These are phyloP conservation scores for Centrapalus pauciflorus DNA, from an alignment of 129 eudicot genomes.

Conservation along the genomic window DNA sequence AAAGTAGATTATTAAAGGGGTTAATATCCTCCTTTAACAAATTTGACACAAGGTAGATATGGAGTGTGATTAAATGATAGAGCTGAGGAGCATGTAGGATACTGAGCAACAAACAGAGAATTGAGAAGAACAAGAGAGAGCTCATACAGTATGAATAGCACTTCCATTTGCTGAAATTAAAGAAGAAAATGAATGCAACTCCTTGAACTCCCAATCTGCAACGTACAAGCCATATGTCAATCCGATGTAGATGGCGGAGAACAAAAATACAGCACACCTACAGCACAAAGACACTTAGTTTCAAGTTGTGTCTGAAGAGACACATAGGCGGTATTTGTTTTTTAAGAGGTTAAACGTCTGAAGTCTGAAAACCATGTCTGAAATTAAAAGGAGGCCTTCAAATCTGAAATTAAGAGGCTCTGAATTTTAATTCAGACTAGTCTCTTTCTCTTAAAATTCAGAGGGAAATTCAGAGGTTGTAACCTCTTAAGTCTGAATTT, in stretches of 20 bases:
- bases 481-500: no score
- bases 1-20: background rate
- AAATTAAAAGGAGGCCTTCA: no score
- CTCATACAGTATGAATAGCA: conserved; percentile 43
- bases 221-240: conserved; percentile 69
- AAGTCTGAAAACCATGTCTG: no score
- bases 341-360: no score
- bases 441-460: no score
- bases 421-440: no score
- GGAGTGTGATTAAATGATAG: background rate
- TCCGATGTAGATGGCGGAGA: conserved; percentile 48
- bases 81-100: background rate
- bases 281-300: conserved; percentile 22
- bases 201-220: conserved; percentile 65
- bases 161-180: conserved; percentile 31
- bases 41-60: no score
- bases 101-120: background rate
- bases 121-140: conserved; percentile 7
- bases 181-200: conserved; percentile 33
- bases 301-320: background rate
- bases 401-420: no score
- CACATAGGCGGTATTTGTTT: no score
- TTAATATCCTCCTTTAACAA: no score
- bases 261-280: conserved; percentile 48
- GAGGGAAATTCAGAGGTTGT: no score